Percentiles rank a stretch among this genome's conserved stretches.
Evolutionary conservation across 306 rosid species (phyloP).

Genomic region (Trifolium pratense): DNA sequence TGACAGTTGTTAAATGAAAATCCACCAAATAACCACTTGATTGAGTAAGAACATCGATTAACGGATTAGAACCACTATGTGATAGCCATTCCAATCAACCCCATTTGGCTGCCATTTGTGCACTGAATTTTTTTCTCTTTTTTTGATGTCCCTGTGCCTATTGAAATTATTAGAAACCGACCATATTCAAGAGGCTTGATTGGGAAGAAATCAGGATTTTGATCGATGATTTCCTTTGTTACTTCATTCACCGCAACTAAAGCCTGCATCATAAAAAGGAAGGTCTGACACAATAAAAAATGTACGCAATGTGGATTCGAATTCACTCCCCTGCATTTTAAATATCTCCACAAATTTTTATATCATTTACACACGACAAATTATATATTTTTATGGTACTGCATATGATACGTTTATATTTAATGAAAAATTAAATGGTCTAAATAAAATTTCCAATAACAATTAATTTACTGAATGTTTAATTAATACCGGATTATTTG

Average conservation of each 20-base stretch:
- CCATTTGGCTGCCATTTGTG: slow-evolving; percentile 47
- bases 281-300: too few relatives aligned
- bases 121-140: slow-evolving; percentile 42
- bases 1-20: slow-evolving; percentile 45
- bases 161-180: slow-evolving; percentile 46
- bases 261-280: slow-evolving; percentile 39
- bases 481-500: slow-evolving; percentile 64
- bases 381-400: too few relatives aligned
- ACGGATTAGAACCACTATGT: slow-evolving; percentile 38
- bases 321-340: too few relatives aligned
- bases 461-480: neutral
- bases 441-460: neutral
- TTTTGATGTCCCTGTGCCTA: slow-evolving; percentile 54
- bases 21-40: slow-evolving; percentile 55
- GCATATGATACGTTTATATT: too few relatives aligned
- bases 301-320: too few relatives aligned
- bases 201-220: slow-evolving; percentile 48
- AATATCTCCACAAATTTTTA: too few relatives aligned
- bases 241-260: slow-evolving; percentile 50
- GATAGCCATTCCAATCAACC: slow-evolving; percentile 52
- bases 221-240: slow-evolving; percentile 36
- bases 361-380: too few relatives aligned
- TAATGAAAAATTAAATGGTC: too few relatives aligned
- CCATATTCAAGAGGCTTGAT: slow-evolving; percentile 45
- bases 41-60: slow-evolving; percentile 49